Percentiles rank a stretch among this genome's conserved stretches.
Conservation (phyloP, 208 protist species). For the Trypanosoma boissoni region DNA sequence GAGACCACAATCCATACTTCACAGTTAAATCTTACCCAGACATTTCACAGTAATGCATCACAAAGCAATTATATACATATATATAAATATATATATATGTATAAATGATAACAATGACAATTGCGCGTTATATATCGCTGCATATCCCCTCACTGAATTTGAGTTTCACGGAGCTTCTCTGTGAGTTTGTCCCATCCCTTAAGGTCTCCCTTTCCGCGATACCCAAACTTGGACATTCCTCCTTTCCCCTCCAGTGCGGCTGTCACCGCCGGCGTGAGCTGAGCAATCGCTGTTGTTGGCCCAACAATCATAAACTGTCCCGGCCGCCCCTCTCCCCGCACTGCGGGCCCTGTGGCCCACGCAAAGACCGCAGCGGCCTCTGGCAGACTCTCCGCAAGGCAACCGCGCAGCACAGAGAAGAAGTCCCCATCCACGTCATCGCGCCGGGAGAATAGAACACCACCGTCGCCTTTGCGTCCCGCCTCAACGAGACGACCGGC, state of each 20-base stretch:
- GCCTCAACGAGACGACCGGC: slow-evolving; percentile 35
- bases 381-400: slow-evolving; percentile 27
- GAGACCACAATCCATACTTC: too few species aligned
- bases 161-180: too few species aligned
- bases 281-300: slow-evolving; percentile 34
- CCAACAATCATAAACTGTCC: slow-evolving; percentile 74
- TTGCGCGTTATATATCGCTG: too few species aligned
- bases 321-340: slow-evolving; percentile 12
- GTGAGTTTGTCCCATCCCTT: slow-evolving; percentile 55
- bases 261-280: slow-evolving; percentile 31
- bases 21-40: too few species aligned
- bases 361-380: slow-evolving; percentile 51
- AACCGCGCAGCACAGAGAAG: slow-evolving; percentile 42
- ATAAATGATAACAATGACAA: background rate
- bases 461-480: background rate
- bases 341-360: slow-evolving; percentile 30
- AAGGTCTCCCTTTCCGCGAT: slow-evolving; percentile 72
- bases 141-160: too few species aligned
- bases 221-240: slow-evolving; percentile 66
- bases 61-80: background rate
- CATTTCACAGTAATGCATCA: background rate
- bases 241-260: slow-evolving; percentile 56
- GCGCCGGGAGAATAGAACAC: slow-evolving; percentile 37
- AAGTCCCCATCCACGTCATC: slow-evolving; percentile 71
- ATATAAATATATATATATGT: background rate